Conservation (phyloP, 2,329 filamentous ascomycete genomes). For the Dactylonectria estremocensis region DNA sequence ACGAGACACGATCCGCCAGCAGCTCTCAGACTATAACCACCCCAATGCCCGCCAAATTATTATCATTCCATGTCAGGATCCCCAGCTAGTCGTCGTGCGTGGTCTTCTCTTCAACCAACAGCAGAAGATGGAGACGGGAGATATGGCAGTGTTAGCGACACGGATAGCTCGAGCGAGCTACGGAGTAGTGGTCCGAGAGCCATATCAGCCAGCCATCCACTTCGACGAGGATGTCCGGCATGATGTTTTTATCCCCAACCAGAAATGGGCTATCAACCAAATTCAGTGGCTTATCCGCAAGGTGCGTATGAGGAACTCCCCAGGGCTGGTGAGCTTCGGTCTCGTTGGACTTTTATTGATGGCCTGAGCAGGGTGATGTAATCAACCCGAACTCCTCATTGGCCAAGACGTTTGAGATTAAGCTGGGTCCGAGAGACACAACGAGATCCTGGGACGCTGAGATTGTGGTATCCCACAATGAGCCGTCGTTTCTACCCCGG, state of each 20-base stretch:
- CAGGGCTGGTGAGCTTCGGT: too few species aligned
- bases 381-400: slow-evolving; percentile 55
- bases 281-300: slow-evolving; percentile 49
- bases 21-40: slow-evolving; percentile 54
- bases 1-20: slow-evolving; percentile 57
- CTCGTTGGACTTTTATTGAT: too few species aligned
- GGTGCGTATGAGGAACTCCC: too few species aligned
- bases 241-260: slow-evolving; percentile 33
- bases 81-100: slow-evolving; percentile 69
- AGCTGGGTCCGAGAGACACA: slow-evolving; percentile 51
- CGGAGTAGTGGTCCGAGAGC: slow-evolving; percentile 39
- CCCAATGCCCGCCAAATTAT: slow-evolving; percentile 50
- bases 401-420: slow-evolving; percentile 53
- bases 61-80: slow-evolving; percentile 64
- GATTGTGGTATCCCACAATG: slow-evolving; percentile 58
- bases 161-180: slow-evolving; percentile 50
- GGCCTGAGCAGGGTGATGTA: slow-evolving; percentile 53
- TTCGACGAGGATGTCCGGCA: slow-evolving; percentile 39
- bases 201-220: slow-evolving; percentile 35
- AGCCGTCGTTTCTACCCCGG: slow-evolving; percentile 53
- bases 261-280: slow-evolving; percentile 42
- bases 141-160: slow-evolving; percentile 59
- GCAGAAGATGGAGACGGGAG: slow-evolving; percentile 60
- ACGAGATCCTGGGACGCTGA: slow-evolving; percentile 57
- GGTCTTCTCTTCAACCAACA: slow-evolving; percentile 67